phyloP scores from a whole-genome alignment of 768 basidiomycete genomes.

The Boletus bicolor region DNA sequence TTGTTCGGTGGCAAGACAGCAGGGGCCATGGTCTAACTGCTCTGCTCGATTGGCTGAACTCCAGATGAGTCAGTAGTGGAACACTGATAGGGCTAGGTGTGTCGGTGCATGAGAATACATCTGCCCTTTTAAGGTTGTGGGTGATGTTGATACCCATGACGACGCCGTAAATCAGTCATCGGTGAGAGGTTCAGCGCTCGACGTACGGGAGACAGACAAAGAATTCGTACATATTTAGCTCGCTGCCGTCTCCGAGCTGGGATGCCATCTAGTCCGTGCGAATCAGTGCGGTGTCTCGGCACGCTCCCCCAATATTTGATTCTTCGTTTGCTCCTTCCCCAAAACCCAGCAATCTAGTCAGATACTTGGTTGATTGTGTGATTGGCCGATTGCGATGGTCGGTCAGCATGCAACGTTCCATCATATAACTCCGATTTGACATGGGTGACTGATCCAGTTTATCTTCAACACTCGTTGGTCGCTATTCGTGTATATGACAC shows the following conservation, averaged over 20 bases:
- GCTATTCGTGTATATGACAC: slow-evolving; percentile 7
- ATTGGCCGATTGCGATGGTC: slow-evolving; percentile 5
- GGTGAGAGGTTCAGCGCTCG: slow-evolving; percentile 3
- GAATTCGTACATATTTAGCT: slow-evolving; percentile 13
- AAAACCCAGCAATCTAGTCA: slow-evolving; percentile 1
- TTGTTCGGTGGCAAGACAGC: neutral
- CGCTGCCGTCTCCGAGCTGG: neutral
- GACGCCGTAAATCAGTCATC: slow-evolving; percentile 10
- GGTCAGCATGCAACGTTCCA: neutral
- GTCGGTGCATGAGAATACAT: slow-evolving; percentile 12
- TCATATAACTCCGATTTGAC: slow-evolving; percentile 15
- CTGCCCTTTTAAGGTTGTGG: slow-evolving; percentile 2
- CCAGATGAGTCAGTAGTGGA: neutral
- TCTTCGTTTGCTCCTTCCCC: slow-evolving; percentile 1
- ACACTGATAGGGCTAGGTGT: neutral
- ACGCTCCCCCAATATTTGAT: slow-evolving; percentile 2
- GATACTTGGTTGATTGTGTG: slow-evolving; percentile 1
- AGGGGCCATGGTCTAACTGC: neutral
- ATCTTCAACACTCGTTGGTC: neutral
- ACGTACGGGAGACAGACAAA: slow-evolving; percentile 7
- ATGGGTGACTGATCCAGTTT: slow-evolving; percentile 5
- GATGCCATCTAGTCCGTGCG: slow-evolving; percentile 2
- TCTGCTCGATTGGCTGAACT: neutral
- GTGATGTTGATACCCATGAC: slow-evolving; percentile 4
- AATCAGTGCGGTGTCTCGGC: slow-evolving; percentile 1